These are phyloP conservation scores for Calamus simplicifolius DNA, from an alignment of 176 grass and related monocot species.

Conservation along the genomic window DNA sequence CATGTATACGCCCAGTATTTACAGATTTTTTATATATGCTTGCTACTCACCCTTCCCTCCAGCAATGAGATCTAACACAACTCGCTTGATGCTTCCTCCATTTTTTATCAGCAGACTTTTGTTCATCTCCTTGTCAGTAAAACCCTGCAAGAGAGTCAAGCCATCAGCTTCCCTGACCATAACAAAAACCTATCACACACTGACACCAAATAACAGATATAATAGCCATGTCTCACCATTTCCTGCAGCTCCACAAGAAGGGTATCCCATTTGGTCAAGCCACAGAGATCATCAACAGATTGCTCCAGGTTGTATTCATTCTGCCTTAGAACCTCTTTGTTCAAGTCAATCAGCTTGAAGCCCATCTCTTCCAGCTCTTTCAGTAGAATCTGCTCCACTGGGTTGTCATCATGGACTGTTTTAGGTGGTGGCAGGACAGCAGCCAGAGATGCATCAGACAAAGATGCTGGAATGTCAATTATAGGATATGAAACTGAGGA, in stretches of 20 bases:
- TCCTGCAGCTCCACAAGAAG: conserved; percentile 53
- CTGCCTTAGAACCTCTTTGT: conserved; percentile 68
- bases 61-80: conserved; percentile 31
- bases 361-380: conserved; percentile 59
- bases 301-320: conserved; percentile 63
- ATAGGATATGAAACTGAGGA: conserved; percentile 10
- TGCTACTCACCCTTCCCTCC: conserved; percentile 36
- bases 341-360: conserved; percentile 55
- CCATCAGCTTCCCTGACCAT: too few species aligned
- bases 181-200: too few species aligned
- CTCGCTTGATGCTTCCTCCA: conserved; percentile 55
- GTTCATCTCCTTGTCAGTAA: conserved; percentile 36
- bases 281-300: conserved; percentile 50
- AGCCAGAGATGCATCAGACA: neutral
- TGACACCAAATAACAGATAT: neutral
- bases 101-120: conserved; percentile 36
- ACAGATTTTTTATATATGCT: neutral
- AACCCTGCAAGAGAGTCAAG: conserved; percentile 34
- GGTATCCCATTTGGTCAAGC: conserved; percentile 53
- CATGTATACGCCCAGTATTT: neutral
- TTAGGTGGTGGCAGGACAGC: conserved; percentile 1
- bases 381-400: conserved; percentile 46
- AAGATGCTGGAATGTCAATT: conserved; percentile 10
- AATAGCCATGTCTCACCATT: conserved; percentile 33
- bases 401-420: neutral